phyloP scores from a whole-genome alignment of 352 stramenopile genomes.

The Pythium aphanidermatum region DNA sequence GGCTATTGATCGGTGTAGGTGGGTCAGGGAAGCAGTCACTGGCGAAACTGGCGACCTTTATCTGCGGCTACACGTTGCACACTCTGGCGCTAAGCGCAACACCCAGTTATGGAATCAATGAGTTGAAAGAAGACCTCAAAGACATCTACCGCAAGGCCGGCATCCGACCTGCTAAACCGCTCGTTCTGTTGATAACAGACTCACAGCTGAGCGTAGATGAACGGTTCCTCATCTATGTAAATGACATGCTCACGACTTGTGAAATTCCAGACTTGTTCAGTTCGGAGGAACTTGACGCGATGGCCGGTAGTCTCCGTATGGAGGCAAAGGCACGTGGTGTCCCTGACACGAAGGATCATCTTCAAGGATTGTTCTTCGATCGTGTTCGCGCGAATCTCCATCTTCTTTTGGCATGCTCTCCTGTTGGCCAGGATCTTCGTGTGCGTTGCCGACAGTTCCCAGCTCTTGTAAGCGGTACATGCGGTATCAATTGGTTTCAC shows the following conservation, averaged over 20 bases:
- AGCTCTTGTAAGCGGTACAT: constrained; percentile 55
- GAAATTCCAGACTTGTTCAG: constrained; percentile 80
- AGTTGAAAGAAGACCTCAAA: constrained; percentile 88
- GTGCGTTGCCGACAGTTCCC: constrained; percentile 79
- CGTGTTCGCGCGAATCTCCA: constrained; percentile 85
- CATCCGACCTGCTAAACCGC: constrained; percentile 74
- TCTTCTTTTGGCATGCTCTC: constrained; percentile 82
- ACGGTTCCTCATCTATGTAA: constrained; percentile 82
- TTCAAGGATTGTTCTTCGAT: constrained; percentile 89
- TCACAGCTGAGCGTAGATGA: constrained; percentile 78
- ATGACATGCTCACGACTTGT: constrained; percentile 78
- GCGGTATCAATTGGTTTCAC: constrained; percentile 89
- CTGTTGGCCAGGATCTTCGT: constrained; percentile 69
- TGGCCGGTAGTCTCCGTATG: constrained; percentile 58
- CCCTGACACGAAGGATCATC: constrained; percentile 85
- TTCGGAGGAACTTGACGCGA: constrained; percentile 86
- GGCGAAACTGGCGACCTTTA: constrained; percentile 85
- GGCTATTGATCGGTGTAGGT: constrained; percentile 80
- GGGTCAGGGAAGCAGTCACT: constrained; percentile 89
- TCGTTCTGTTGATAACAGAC: constrained; percentile 89
- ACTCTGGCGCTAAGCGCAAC: constrained; percentile 54
- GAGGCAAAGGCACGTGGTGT: constrained; percentile 85
- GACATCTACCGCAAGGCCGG: constrained; percentile 85
- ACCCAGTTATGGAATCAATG: constrained; percentile 55
- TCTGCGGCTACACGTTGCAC: constrained; percentile 67